A percentile compares a stretch with the other conserved stretches of the same genome.
phyloP scores from a whole-genome alignment of 1,284 basidiomycete genomes.

The Ustilago curta region DNA sequence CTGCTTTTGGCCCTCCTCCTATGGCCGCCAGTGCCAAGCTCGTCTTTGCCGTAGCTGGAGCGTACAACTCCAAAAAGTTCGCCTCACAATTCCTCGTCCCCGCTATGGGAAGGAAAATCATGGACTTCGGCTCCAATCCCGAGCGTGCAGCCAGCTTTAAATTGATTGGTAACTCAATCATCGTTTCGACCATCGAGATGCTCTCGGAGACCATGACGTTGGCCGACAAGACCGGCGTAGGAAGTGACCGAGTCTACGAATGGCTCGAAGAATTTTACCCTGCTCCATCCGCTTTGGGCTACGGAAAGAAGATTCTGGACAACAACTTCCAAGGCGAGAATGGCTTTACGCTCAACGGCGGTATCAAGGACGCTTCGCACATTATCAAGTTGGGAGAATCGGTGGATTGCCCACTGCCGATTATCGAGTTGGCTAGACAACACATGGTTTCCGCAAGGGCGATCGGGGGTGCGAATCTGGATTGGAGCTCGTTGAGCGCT shows the following conservation, averaged over 20 bases:
- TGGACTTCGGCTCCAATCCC: constrained; percentile 76
- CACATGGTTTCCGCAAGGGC: constrained; percentile 70
- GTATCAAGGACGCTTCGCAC: constrained; percentile 79
- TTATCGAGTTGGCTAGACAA: constrained; percentile 59
- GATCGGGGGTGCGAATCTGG: constrained; percentile 75
- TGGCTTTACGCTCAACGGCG: constrained; percentile 88
- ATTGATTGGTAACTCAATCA: constrained; percentile 72
- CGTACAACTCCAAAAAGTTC: constrained; percentile 85
- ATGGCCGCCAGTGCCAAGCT: constrained; percentile 78
- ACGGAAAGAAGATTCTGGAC: constrained; percentile 73
- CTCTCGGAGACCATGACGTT: constrained; percentile 84
- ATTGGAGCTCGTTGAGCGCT: constrained; percentile 80
- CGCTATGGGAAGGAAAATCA: constrained; percentile 79
- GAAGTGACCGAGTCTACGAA: constrained; percentile 73
- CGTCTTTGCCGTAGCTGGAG: constrained; percentile 82
- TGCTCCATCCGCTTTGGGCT: constrained; percentile 58
- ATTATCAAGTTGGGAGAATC: constrained; percentile 73
- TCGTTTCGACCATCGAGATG: constrained; percentile 75
- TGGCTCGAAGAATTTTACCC: constrained; percentile 60
- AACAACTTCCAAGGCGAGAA: constrained; percentile 80
- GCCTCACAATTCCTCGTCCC: constrained; percentile 79
- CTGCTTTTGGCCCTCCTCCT: constrained; percentile 77
- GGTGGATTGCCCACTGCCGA: constrained; percentile 82
- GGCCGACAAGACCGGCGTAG: constrained; percentile 85
- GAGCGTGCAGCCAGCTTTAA: constrained; percentile 81